Evolutionary conservation across 164 flowering plant species (phyloP).

Genomic region (Saururus chinensis): DNA sequence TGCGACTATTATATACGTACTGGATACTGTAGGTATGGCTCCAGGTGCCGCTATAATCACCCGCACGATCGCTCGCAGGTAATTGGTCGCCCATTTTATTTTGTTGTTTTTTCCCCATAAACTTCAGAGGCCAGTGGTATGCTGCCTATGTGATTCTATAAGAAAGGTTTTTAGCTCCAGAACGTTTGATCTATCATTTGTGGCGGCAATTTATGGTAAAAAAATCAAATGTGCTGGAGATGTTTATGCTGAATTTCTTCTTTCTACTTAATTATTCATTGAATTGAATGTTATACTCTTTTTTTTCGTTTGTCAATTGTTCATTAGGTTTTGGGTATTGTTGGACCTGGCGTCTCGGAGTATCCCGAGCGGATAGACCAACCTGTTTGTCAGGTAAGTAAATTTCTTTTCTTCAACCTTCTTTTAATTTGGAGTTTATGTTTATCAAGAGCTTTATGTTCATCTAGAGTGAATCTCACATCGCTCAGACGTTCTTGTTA

Average conservation of each 20-base stretch:
- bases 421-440: background rate
- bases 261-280: background rate
- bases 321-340: conserved; percentile 46
- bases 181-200: background rate
- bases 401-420: background rate
- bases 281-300: background rate
- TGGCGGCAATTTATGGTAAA: background rate
- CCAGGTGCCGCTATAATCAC: conserved; percentile 76
- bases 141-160: background rate
- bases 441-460: too few species aligned
- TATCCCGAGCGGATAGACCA: conserved; percentile 82
- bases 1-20: conserved; percentile 77
- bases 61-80: conserved; percentile 55
- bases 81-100: conserved; percentile 22
- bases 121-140: background rate
- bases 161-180: background rate
- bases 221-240: background rate
- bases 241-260: background rate
- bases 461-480: too few species aligned
- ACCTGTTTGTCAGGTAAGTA: conserved; percentile 78
- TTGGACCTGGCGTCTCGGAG: conserved; percentile 43
- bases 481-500: too few species aligned
- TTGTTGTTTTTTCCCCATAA: too few species aligned
- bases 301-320: background rate
- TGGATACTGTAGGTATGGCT: conserved; percentile 77